Evolutionary conservation across 805 yeast species (phyloP), one percentile per base, ranked within the genome.

Genomic region (Schizosaccharomyces lindneri): DNA sequence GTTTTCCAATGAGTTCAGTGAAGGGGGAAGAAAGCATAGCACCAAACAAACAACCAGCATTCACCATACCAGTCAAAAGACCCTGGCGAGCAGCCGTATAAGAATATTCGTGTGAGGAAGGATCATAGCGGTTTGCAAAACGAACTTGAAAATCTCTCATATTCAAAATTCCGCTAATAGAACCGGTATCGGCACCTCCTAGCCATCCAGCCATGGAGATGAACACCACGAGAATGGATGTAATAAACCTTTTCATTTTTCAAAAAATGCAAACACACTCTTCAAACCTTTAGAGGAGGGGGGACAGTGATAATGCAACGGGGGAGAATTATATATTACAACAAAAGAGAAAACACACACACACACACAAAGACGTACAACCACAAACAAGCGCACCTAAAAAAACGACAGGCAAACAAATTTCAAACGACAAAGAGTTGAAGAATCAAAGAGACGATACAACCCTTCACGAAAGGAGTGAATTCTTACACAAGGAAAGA

Each of bases 11-110:
- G 17, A 29, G 13, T n/a, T 62, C 63, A 3, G 63, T 21, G 5
- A 62, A 24, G 1, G 63, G 63, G 17, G 62, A 60, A 24, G 63
- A 62, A n/a, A 62, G 39, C 46, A 62, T 31, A 21, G 62, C 61
- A 21, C 63, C 63, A 15, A 62, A 17, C 5, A 61, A 17, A 15
- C 62, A 46, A 24, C 63, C 63, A 9, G 61, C 43, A 36, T 62
- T 60, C 31, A 62, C 62, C 59, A 48, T 60, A 48, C 63, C 63
- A 5, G 60, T 57, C 48, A 60, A 29, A 41, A 62, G 62, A 43
- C 62, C 63, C 17, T 36, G 48, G 11, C 43, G 43, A 6, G 19
- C 43, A 32, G 60, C 41, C 7, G 36, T 24, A 13, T 51, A 51
- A 51, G 31, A 19, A 29, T 51, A 51, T 3, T 24, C 11, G 29